Percentiles rank a stretch among this genome's conserved stretches.
Evolutionary conservation across 2,329 filamentous ascomycete species (phyloP).

Genomic region (Nannizzia gypsea): DNA sequence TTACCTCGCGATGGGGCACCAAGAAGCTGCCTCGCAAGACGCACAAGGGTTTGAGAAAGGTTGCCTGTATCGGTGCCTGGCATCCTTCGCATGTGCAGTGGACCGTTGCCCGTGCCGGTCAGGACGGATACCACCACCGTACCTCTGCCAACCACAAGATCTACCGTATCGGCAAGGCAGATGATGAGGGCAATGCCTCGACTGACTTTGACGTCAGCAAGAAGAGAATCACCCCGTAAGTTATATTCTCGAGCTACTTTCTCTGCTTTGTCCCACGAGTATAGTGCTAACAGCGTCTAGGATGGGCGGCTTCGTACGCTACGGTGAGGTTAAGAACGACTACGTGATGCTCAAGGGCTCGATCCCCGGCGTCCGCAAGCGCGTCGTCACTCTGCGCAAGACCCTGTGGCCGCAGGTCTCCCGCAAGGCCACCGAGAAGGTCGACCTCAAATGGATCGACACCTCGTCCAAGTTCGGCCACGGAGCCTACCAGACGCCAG

Average conservation of each 20-base stretch:
- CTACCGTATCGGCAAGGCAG: constrained; percentile 93
- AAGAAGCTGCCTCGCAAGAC: constrained; percentile 99
- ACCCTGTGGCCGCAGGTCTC: constrained; percentile 97
- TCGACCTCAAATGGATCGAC: constrained; percentile 99
- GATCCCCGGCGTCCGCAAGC: constrained; percentile 97
- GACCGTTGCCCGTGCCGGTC: constrained; percentile 99
- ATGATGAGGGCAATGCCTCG: constrained; percentile 80
- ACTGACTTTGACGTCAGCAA: constrained; percentile 96
- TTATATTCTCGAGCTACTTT: constrained; percentile 26
- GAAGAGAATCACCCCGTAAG: constrained; percentile 99
- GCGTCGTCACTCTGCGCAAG: constrained; percentile 96
- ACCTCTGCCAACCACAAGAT: constrained; percentile 99
- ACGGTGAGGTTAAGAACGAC: constrained; percentile 99
- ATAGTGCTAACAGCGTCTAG: constrained; percentile 42
- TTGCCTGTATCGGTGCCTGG: constrained; percentile 99
- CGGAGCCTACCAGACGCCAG: constrained; percentile 96
- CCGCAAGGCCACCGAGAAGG: constrained; percentile 93
- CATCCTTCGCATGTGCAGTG: constrained; percentile 99
- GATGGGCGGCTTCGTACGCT: constrained; percentile 97
- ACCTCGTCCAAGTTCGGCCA: constrained; percentile 99
- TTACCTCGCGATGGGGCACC: constrained; percentile 96
- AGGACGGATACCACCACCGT: constrained; percentile 99
- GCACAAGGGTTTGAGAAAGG: constrained; percentile 99
- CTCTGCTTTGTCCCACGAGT: too few relatives aligned
- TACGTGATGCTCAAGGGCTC: constrained; percentile 97